These are phyloP conservation scores for Stagonosporopsis cucurbitacearum DNA, from an alignment of 2,329 filamentous ascomycete genomes.

Conservation along the genomic window DNA sequence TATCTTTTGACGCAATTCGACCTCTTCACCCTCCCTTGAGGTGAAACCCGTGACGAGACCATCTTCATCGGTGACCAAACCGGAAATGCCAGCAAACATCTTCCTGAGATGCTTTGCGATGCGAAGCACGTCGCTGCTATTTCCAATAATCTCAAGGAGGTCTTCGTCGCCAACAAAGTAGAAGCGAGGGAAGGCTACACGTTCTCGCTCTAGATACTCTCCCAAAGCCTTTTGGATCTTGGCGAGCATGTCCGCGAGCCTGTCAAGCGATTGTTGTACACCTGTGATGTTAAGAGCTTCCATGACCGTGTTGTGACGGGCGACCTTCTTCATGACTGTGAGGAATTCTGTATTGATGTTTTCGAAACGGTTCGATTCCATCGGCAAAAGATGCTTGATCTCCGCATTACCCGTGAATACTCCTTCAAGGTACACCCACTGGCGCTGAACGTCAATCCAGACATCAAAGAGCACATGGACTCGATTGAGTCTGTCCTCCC, in stretches of 20 bases:
- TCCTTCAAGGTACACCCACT: slow-evolving; percentile 99
- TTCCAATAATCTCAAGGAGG: slow-evolving; percentile 97
- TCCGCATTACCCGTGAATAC: slow-evolving; percentile 99
- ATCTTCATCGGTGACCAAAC: slow-evolving; percentile 89
- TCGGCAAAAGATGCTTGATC: slow-evolving; percentile 96
- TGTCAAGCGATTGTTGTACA: slow-evolving; percentile 93
- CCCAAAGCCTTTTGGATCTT: slow-evolving; percentile 99
- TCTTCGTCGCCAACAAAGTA: slow-evolving; percentile 99
- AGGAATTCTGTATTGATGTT: slow-evolving; percentile 99
- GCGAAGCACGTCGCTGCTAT: slow-evolving; percentile 94
- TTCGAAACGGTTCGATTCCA: slow-evolving; percentile 95
- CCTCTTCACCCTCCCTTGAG: slow-evolving; percentile 92
- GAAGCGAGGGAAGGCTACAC: slow-evolving; percentile 96
- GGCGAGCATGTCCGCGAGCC: slow-evolving; percentile 94
- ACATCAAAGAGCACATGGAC: slow-evolving; percentile 98
- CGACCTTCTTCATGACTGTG: slow-evolving; percentile 99
- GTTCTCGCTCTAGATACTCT: slow-evolving; percentile 97
- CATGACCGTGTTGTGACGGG: slow-evolving; percentile 92
- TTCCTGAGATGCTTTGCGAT: slow-evolving; percentile 99
- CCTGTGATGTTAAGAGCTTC: slow-evolving; percentile 96
- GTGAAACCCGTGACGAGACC: slow-evolving; percentile 88
- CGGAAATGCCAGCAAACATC: slow-evolving; percentile 97
- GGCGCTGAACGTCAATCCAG: slow-evolving; percentile 99
- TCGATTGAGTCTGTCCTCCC: slow-evolving; percentile 98
- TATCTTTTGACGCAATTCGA: slow-evolving; percentile 87